phyloP scores from a whole-genome alignment of 2,329 filamentous ascomycete genomes.

The Zymoseptoria brevis region DNA sequence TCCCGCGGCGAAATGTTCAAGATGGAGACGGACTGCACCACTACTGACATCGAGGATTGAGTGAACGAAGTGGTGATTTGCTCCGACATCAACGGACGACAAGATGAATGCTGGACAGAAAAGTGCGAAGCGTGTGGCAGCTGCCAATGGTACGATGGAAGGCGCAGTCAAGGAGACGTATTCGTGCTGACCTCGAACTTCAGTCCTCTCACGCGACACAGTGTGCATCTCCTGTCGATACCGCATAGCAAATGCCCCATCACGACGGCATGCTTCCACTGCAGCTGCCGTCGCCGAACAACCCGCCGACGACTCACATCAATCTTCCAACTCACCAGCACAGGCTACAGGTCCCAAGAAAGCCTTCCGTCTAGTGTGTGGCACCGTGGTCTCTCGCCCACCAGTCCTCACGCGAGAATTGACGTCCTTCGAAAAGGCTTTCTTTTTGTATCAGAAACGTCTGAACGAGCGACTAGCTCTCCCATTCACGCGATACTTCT shows the following conservation, averaged over 20 bases:
- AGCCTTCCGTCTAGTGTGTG: constrained; percentile 45
- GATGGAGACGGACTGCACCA: too few species aligned
- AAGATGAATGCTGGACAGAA: constrained; percentile 40
- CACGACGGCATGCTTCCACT: constrained; percentile 29
- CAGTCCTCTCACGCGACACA: constrained; percentile 32
- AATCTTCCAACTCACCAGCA: constrained; percentile 29
- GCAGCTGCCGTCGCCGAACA: constrained; percentile 29
- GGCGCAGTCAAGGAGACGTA: neutral
- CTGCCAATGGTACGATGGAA: constrained; percentile 30
- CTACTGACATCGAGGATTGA: constrained; percentile 8
- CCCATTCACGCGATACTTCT: constrained; percentile 84
- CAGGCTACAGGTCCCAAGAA: constrained; percentile 41
- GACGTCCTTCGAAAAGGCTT: constrained; percentile 82
- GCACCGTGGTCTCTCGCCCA: constrained; percentile 78
- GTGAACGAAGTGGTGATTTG: constrained; percentile 8
- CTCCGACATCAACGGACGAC: neutral
- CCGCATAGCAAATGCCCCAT: constrained; percentile 29
- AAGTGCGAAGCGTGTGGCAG: constrained; percentile 38
- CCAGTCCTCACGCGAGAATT: constrained; percentile 78
- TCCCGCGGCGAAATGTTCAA: constrained; percentile 11
- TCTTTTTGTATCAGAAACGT: constrained; percentile 94
- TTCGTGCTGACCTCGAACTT: constrained; percentile 1
- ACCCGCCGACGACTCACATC: constrained; percentile 20
- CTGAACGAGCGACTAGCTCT: constrained; percentile 86
- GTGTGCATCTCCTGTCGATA: constrained; percentile 41